Base-by-base conservation (phyloP, 352 stramenopile species). In the Phytophthora pistaciae region DNA sequence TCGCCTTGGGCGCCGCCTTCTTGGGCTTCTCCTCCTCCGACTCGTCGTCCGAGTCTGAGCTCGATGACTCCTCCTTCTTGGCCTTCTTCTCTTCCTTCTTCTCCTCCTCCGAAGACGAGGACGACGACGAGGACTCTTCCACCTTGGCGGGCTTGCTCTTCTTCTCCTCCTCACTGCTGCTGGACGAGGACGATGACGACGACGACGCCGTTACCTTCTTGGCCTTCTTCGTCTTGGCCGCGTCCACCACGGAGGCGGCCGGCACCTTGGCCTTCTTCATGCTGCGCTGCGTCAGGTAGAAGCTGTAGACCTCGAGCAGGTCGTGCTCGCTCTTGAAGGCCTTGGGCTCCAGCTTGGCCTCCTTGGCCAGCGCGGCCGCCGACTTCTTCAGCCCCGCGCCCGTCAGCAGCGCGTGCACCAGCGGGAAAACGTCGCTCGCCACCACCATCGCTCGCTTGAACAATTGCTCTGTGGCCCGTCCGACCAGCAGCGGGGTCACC, bases 381-480 rank as follows among this genome's bases (percentile, higher is more conserved):
- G 85, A 54, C 72, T 91, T 91, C 67, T 92, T 91, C 59, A 96
- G 82, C 14, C 90, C 90, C n/a, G 79, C 72, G 70, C 68, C 64
- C 16, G 56, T 73, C 59, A 96, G 75, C 36, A 95, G 84, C 64
- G 86, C 81, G 53, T 92, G 83, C 14, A 96, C 79, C 11, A 94
- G 66, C 61, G 90, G 88, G 65, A 85, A 92, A 31, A 96, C 62
- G 74, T 96, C 90, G 69, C 87, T 95, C 14, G 88, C 83, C 42
- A 82, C 87, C 33, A 85, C 78, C 74, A 78, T 80, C 8, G n/a
- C 36, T 18, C 33, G 44, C 7, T 58, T 27, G 44, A 40, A 27
- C 58, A 60, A 55, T 56, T 54, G 25, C 25, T 29, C 25, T 5
- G 25, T 29, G 25, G 3, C 1, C 27, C 27, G 27, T 31, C 27